Evolutionary conservation across 371 early-diverging fungal species (phyloP), one percentile per base, ranked within the genome.

Genomic region (Mortierella sp.): DNA sequence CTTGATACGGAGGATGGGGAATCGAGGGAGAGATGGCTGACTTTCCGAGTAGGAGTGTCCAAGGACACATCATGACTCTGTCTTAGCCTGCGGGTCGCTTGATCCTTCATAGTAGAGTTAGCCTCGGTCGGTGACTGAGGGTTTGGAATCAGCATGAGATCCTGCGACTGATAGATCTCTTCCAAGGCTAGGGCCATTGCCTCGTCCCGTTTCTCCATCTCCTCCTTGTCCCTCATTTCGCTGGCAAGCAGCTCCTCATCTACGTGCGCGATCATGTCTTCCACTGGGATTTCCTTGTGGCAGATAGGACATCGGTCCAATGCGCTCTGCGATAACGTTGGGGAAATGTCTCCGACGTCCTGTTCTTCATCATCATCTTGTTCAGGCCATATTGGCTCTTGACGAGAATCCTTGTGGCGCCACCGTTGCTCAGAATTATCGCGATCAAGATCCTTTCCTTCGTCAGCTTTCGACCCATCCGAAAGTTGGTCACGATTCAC

Each of bases 141-240:
- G 48, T 56, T 55, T 3, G 16, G n/a, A 2, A 24, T 57, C 10
- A 24, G 4, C 27, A 43, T 39, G 7, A 28, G 41, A 19, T 54
- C 54, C 48, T 63, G 70, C 43, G 57, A 59, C 22, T 70, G 70
- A 24, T 54, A 70, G 0, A 21, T 28, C 14, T 57, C 17, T 12
- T 66, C 60, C 34, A 73, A 19, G 13, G 51, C 67, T 12, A 51
- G 28, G 25, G 73, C 73, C 27, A 62, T 41, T 6, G 58, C 73
- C 47, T 87, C 82, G 39, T 85, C 85, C 34, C 79, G 82, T 51
- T 64, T 80, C 39, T 83, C 67, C 43, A 82, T 71, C 41, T 78
- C 82, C 17, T 85, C 84, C 68, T 79, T 81, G 29, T 83, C 81
- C 56, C 79, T 74, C 29, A 59, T 65, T 40, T 78, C 80, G 3